Conservation (phyloP, 75 land plant species). For the Cryptomeria japonica region DNA sequence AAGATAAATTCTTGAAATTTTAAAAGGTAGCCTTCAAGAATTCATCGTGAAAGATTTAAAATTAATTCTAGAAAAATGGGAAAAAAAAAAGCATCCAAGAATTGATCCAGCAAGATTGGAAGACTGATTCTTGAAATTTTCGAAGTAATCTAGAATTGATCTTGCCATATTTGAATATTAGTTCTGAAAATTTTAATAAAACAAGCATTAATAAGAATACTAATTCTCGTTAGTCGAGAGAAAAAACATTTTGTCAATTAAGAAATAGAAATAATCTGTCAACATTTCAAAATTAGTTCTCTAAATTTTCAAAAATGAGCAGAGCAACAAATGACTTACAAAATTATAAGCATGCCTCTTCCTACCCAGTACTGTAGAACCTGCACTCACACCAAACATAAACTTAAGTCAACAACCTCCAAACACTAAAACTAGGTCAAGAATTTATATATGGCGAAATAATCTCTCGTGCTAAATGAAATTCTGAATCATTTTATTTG, state of each 20-base stretch:
- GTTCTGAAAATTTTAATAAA: not conserved
- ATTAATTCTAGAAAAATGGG: not conserved
- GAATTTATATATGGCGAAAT: not conserved
- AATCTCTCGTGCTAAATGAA: not conserved
- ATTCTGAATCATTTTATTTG: not conserved
- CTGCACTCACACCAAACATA: constrained; percentile 32
- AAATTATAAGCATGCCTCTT: constrained; percentile 94
- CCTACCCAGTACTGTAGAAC: constrained; percentile 89
- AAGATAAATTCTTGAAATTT: not conserved
- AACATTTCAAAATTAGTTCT: not conserved
- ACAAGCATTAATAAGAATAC: not conserved
- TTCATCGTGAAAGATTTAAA: not conserved
- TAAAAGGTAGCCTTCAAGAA: not conserved
- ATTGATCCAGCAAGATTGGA: not conserved
- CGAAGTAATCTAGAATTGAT: not conserved
- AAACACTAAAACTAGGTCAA: not conserved
- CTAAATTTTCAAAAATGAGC: not conserved
- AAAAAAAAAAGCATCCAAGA: not conserved
- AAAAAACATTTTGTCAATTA: not conserved
- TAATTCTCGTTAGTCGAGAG: not conserved
- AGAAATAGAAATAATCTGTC: not conserved
- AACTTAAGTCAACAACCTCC: not conserved
- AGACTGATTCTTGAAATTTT: not conserved
- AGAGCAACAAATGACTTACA: constrained; percentile 58
- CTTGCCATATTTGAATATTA: not conserved